Conservation (phyloP, 805 yeast genomes). For the Danielia reshetovae region DNA sequence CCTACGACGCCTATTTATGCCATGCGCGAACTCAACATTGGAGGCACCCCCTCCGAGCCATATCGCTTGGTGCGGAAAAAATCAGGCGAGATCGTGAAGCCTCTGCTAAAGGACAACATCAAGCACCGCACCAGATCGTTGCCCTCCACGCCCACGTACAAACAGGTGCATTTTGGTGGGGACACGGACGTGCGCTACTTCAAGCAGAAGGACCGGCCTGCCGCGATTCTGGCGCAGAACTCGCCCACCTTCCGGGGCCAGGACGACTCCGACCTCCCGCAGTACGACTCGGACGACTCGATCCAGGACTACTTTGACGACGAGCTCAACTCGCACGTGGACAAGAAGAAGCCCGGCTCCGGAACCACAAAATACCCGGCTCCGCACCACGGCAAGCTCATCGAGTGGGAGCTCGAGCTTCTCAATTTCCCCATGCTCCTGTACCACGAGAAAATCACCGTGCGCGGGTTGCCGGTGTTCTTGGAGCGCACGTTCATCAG, state of each 20-base stretch:
- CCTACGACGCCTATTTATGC: slow-evolving; percentile 1
- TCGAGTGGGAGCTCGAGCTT: slow-evolving; percentile 44
- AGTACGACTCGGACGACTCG: slow-evolving; percentile 22
- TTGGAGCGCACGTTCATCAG: slow-evolving; percentile 62
- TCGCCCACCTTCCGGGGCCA: slow-evolving; percentile 44
- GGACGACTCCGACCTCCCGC: slow-evolving; percentile 21
- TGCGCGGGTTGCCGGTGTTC: slow-evolving; percentile 40
- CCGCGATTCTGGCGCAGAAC: slow-evolving; percentile 64
- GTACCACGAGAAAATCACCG: slow-evolving; percentile 40
- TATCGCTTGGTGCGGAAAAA: slow-evolving; percentile 65
- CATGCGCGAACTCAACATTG: not conserved
- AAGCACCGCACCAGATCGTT: slow-evolving; percentile 31
- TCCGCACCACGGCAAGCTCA: slow-evolving; percentile 6
- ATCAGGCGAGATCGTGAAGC: slow-evolving; percentile 57
- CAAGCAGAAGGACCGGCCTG: slow-evolving; percentile 68
- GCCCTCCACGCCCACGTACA: slow-evolving; percentile 53
- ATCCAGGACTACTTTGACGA: slow-evolving; percentile 16
- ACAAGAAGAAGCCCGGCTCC: slow-evolving; percentile 2
- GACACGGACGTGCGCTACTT: slow-evolving; percentile 68
- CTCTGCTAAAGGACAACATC: slow-evolving; percentile 56
- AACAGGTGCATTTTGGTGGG: slow-evolving; percentile 78
- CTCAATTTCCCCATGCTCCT: slow-evolving; percentile 43
- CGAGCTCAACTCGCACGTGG: slow-evolving; percentile 15
- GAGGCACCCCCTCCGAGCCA: not conserved
- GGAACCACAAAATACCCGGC: slow-evolving; percentile 21